These are phyloP conservation scores for Neltuma alba DNA, from an alignment of 306 rosid genomes.

Conservation along the genomic window DNA sequence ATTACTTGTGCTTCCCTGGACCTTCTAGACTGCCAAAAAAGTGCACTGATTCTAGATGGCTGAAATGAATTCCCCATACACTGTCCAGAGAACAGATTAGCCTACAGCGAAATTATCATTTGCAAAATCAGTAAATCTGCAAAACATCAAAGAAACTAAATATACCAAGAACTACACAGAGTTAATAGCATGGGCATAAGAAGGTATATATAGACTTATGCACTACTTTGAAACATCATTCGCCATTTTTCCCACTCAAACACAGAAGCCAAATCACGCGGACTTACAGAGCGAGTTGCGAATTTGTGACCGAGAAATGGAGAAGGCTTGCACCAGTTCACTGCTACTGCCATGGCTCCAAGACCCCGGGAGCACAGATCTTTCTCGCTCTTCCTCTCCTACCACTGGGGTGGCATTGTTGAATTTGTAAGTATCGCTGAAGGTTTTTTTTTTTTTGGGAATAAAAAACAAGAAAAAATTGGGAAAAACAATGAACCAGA, in stretches of 20 bases:
- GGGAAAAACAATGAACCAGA: no score
- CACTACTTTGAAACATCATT: not conserved
- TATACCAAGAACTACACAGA: not conserved
- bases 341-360: conserved; percentile 52
- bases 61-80: conserved; percentile 26
- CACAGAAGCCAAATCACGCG: not conserved
- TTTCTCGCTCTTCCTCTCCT: not conserved
- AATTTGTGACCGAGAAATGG: conserved; percentile 53
- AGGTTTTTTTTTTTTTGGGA: no score
- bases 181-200: not conserved
- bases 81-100: conserved; percentile 39
- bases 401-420: not conserved
- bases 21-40: conserved; percentile 70
- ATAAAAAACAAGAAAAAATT: no score
- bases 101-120: conserved; percentile 28
- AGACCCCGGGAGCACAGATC: not conserved
- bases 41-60: conserved; percentile 48
- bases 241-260: not conserved
- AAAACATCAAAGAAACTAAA: not conserved
- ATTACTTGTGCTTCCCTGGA: conserved; percentile 41
- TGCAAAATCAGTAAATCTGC: not conserved
- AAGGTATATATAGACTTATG: not conserved
- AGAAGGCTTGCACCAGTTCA: conserved; percentile 56
- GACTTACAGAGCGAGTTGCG: conserved; percentile 39
- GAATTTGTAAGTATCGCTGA: not conserved